Base-by-base conservation (phyloP, 208 protist genomes). In the Crithidia acanthocephali region DNA sequence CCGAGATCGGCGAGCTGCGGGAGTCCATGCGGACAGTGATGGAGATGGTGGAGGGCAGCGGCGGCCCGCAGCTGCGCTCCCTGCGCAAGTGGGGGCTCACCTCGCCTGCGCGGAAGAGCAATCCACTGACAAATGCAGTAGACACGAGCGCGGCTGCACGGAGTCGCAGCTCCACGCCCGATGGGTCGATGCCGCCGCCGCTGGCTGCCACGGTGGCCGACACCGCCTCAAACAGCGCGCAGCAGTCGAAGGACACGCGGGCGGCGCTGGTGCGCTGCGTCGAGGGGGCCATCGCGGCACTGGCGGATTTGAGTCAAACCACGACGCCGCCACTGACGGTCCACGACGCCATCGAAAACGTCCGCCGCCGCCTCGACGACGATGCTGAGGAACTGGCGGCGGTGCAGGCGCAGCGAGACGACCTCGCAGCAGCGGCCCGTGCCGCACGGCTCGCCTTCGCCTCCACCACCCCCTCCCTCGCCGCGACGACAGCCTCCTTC, bases 371-470 rank as follows among this genome's bases (percentile, higher is more conserved):
- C 6, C 64, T 65, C 22, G 45, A 45, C 10, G 64, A 66, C 20
- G 64, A 70, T 32, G 58, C 56, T 0, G 47, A 50, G 27, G 48
- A 72, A n/a, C 45, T 53, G 10, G 37, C 56, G 5, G 2, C 3
- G 11, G 42, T 77, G 10, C 62, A 59, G 37, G 56, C 56, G 10
- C 64, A 77, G 50, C 53, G 72, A 4, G 72, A 77, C 35, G 72
- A 77, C 18, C 37, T 77, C 0, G 64, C 45, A 8, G 58, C 45
- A 0, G 63, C 64, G 28, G 72, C 40, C 27, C 44, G 48, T n/a
- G 28, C 57, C 0, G 45, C 57, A 27, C 47, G 53, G 4, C 25
- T 33, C 28, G 33, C 47, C 33, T 62, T 77, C 16, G 72, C 57
- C 23, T 59, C 61, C 40, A 57, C 33, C 33, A 40, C 60, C 9